Conservation (phyloP, 805 yeast species). For the Zygoascus tannicola region DNA sequence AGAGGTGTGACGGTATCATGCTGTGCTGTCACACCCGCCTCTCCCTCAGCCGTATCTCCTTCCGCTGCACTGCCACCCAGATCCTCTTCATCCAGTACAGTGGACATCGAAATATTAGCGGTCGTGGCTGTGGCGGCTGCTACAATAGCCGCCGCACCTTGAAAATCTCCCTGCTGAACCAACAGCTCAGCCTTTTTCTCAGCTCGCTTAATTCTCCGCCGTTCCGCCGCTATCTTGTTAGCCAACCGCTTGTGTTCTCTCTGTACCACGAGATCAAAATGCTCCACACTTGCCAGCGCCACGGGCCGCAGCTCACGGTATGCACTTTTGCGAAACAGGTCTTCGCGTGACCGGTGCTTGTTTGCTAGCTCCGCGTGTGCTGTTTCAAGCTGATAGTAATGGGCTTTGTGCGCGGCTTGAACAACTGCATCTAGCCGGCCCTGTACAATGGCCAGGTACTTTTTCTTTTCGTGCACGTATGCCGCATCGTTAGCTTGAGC, state of each 20-base stretch:
- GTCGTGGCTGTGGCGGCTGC: conserved; percentile 1
- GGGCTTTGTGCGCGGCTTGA: conserved; percentile 1
- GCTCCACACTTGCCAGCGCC: conserved; percentile 9
- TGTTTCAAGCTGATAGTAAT: background rate
- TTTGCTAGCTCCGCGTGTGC: conserved; percentile 4
- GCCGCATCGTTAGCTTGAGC: conserved; percentile 1
- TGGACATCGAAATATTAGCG: background rate
- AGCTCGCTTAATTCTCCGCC: conserved; percentile 2
- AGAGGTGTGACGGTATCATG: background rate
- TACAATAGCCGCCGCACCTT: conserved; percentile 3
- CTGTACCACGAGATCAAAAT: conserved; percentile 10
- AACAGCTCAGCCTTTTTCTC: conserved; percentile 4
- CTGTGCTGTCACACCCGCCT: conserved; percentile 11
- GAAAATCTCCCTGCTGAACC: conserved; percentile 3
- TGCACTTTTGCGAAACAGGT: conserved; percentile 9
- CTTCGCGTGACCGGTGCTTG: conserved; percentile 2
- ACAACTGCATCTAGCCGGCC: conserved; percentile 8
- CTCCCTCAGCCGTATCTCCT: conserved; percentile 5
- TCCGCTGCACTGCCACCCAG: conserved; percentile 3
- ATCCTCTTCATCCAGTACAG: conserved; percentile 1
- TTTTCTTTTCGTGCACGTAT: conserved; percentile 10
- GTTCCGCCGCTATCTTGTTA: conserved; percentile 4
- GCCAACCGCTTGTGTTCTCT: conserved; percentile 10
- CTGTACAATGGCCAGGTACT: conserved; percentile 9
- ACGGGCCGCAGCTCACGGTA: conserved; percentile 10